Base-by-base conservation (phyloP, 257 asterid species). In the Nicotiana tabacum region DNA sequence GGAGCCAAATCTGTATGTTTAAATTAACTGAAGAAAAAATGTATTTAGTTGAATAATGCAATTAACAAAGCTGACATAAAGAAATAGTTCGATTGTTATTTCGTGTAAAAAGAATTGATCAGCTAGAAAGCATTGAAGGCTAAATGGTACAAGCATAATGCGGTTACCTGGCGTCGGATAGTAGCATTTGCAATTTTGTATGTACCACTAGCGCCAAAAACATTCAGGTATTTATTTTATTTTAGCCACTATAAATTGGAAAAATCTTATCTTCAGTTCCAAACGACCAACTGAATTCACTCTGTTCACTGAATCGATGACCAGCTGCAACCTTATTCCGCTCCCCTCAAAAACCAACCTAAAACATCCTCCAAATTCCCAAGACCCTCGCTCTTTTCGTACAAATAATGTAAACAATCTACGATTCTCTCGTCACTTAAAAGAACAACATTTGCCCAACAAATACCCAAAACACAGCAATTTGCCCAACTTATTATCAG, bases 401-500 rank as follows among this genome's bases (percentile, higher is more conserved):
- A 77, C 74, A 24, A 78, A 16, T 66, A 85, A 86, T 18, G 53
- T 62, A 56, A 32, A 79, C 66, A 67, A 35, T 27, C 77, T 77
- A 17, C 58, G 65, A 16, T 77, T 57, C 32, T 57, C 60, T 64
- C 84, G 24, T 66, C 15, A 76, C 64, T 60, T 48, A 66, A 51
- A 77, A 43, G 37, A 43, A 61, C 48, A 56, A 32, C 29, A 69
- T 81, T 72, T 16, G 83, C 85, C 53, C 81, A 77, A 64, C 35
- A 88, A 82, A 68, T 85, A 85, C 86, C 60, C 68, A 3, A 90
- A 87, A 80, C 88, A 86, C 83, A 81, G 85, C 58, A 90, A 85
- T 55, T 90, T 85, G 81, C 93, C 94, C n/a, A 80, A 87, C 66
- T 88, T 88, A 58, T 64, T 91, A 35, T 90, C 97, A 11, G 83